Evolutionary conservation across 305 asterid genomes (phyloP).

Genomic region (Fraxinus sp.): DNA sequence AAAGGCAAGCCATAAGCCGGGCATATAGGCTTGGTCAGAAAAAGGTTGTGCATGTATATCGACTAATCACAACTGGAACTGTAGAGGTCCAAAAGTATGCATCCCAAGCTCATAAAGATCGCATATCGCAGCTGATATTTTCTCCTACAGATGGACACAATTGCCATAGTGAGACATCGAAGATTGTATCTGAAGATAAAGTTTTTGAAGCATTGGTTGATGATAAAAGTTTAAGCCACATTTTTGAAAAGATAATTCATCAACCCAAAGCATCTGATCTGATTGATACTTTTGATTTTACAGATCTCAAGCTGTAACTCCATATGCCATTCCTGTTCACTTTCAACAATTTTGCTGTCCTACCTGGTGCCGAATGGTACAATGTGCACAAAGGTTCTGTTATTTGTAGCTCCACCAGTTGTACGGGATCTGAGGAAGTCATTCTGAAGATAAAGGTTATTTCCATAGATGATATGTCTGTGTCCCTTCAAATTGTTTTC

Average conservation of each 20-base stretch:
- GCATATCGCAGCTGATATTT: conserved; percentile 53
- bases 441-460: too few relatives aligned
- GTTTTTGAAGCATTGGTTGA: conserved; percentile 47
- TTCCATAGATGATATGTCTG: too few relatives aligned
- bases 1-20: conserved; percentile 65
- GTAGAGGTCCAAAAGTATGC: conserved; percentile 49
- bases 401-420: background rate
- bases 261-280: conserved; percentile 12
- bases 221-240: conserved; percentile 11
- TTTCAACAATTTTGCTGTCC: background rate
- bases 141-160: conserved; percentile 10
- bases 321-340: background rate
- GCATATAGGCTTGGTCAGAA: conserved; percentile 74
- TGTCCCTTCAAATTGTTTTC: too few relatives aligned
- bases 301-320: background rate
- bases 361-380: background rate
- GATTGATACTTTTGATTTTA: background rate
- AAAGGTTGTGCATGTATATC: conserved; percentile 56
- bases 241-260: conserved; percentile 42
- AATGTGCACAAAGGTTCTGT: background rate
- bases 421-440: background rate
- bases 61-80: conserved; percentile 38
- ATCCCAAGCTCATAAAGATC: conserved; percentile 50
- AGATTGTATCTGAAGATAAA: conserved; percentile 31
- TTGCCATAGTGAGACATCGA: background rate